phyloP scores from a whole-genome alignment of 495 filamentous ascomycete species.

The Lepraria neglecta region DNA sequence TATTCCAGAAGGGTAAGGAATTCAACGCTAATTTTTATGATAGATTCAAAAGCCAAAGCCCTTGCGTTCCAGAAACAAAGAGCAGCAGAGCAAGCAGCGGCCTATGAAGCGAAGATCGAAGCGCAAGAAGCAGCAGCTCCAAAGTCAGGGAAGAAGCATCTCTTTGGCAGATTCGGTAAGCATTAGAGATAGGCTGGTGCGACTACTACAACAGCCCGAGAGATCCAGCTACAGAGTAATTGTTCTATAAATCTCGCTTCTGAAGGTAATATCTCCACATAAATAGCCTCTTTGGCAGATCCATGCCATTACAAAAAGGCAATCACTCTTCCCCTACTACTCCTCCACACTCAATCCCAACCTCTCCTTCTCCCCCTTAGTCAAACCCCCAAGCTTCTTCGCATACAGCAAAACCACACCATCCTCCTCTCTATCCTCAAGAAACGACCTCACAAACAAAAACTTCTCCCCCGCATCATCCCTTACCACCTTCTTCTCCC shows the following conservation, averaged over 20 bases:
- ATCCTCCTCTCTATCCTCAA: not conserved
- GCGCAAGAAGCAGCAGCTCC: not conserved
- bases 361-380: not conserved
- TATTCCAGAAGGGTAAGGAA: too few species aligned
- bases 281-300: too few species aligned
- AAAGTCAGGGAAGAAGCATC: not conserved
- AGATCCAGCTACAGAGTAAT: not conserved
- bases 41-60: constrained; percentile 11
- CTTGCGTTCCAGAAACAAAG: constrained; percentile 10
- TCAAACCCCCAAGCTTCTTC: too few species aligned
- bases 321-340: too few species aligned
- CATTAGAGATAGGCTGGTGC: not conserved
- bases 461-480: too few species aligned
- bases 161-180: not conserved
- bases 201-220: not conserved
- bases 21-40: not conserved
- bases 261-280: too few species aligned
- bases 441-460: too few species aligned
- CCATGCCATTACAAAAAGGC: too few species aligned
- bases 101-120: constrained; percentile 4
- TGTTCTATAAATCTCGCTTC: too few species aligned
- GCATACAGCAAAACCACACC: too few species aligned
- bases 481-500: too few species aligned
- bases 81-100: not conserved
- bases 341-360: not conserved